Percentiles rank a stretch among this genome's conserved stretches.
These are phyloP conservation scores for Akanthomyces lecanii DNA, from an alignment of 2,329 filamentous ascomycete species.

Conservation along the genomic window DNA sequence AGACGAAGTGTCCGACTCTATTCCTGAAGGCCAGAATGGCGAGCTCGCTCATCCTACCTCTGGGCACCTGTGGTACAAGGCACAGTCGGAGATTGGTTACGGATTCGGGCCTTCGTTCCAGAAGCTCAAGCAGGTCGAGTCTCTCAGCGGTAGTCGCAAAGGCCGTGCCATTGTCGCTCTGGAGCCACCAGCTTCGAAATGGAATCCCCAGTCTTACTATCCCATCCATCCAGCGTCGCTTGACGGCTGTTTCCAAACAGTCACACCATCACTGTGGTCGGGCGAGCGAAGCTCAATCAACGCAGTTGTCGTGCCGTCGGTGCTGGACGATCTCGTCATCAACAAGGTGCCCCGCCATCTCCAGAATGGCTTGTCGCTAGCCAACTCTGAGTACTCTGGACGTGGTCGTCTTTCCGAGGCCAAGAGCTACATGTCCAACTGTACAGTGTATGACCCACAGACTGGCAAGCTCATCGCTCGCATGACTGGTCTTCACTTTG, in stretches of 20 bases:
- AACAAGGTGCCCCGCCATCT: constrained; percentile 12
- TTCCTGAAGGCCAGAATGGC: not conserved
- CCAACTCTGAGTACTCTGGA: constrained; percentile 4
- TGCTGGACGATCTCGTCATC: constrained; percentile 25
- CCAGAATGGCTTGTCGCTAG: not conserved
- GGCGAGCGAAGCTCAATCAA: constrained; percentile 21
- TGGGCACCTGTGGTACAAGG: constrained; percentile 8
- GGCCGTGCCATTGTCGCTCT: not conserved
- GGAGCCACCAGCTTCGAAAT: not conserved
- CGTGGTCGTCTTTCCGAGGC: not conserved
- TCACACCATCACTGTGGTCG: constrained; percentile 20
- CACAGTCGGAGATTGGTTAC: constrained; percentile 1
- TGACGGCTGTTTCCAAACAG: constrained; percentile 28
- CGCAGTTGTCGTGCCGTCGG: constrained; percentile 22
- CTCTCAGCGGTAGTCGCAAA: not conserved
- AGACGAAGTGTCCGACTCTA: not conserved
- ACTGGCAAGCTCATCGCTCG: constrained; percentile 22
- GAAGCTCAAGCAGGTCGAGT: constrained; percentile 10
- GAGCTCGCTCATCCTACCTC: not conserved
- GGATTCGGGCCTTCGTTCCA: constrained; percentile 7
- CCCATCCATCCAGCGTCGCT: constrained; percentile 34
- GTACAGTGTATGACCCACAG: constrained; percentile 19
- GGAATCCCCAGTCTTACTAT: constrained; percentile 21
- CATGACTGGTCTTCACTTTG: constrained; percentile 22
- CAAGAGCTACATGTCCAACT: constrained; percentile 24